A percentile compares a stretch with the other conserved stretches of the same genome.
Evolutionary conservation across 495 filamentous ascomycete genomes (phyloP).

Genomic region (Articulospora tetracladia): DNA sequence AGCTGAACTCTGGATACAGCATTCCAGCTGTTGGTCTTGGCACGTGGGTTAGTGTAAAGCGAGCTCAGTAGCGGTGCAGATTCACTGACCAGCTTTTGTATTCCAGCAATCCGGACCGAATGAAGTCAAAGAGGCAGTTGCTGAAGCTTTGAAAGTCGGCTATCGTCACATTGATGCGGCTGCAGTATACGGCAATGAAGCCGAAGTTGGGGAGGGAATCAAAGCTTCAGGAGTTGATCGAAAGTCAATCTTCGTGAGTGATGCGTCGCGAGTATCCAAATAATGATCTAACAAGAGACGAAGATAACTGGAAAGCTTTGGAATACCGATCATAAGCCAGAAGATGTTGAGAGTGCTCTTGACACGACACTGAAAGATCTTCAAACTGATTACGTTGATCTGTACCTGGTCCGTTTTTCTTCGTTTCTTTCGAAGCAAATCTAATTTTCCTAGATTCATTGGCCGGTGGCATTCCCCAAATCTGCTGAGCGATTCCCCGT

Average conservation of each 20-base stretch:
- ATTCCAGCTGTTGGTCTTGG: slow-evolving; percentile 28
- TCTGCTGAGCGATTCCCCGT: slow-evolving; percentile 26
- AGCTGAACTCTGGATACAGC: slow-evolving; percentile 23
- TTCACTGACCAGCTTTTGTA: neutral
- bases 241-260: slow-evolving; percentile 69
- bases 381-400: slow-evolving; percentile 73
- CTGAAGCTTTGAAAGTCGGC: slow-evolving; percentile 35
- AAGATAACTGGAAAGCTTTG: slow-evolving; percentile 57
- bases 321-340: slow-evolving; percentile 37
- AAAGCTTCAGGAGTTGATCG: slow-evolving; percentile 58
- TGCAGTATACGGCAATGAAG: slow-evolving; percentile 55
- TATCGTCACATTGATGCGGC: slow-evolving; percentile 57
- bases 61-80: too few species aligned
- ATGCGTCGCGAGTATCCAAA: neutral
- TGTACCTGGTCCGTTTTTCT: slow-evolving; percentile 56
- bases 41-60: slow-evolving; percentile 18
- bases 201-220: slow-evolving; percentile 60
- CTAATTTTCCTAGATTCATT: slow-evolving; percentile 47
- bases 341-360: slow-evolving; percentile 42
- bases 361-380: slow-evolving; percentile 60
- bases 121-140: slow-evolving; percentile 14
- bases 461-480: slow-evolving; percentile 44
- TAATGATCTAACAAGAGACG: neutral
- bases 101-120: slow-evolving; percentile 6
- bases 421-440: slow-evolving; percentile 12